Base-by-base conservation (phyloP, 1,284 basidiomycete species). In the Puccinia novopanici region DNA sequence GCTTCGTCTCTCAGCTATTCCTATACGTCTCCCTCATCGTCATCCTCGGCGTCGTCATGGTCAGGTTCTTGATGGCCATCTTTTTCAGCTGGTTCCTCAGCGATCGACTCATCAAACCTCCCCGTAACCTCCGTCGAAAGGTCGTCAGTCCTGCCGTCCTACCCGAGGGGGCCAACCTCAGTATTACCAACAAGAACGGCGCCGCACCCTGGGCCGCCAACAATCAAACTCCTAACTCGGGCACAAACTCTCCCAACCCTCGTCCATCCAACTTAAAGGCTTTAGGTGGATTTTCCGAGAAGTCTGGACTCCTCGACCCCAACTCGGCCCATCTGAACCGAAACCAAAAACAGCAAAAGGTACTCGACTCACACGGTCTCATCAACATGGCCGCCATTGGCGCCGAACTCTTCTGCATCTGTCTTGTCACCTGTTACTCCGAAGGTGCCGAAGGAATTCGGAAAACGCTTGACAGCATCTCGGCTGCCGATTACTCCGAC, bases 21-120 rank as follows among this genome's bases (percentile, higher is more conserved):
- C 91, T 99, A 75, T 99, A 98, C 86, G 88, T 91, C 42, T 95
- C 95, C 78, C 89, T 99, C 73, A 90, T 94, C 84, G 91, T 98
- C 87, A 95, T 99, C 84, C 90, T 99, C 81, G 90, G 89, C 55
- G 91, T 99, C 82, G 93, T 99, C 63, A 86, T 98, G 81, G 90
- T 93, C 52, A 93, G 96, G 63, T 99, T 99, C 87, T 87, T 90
- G 84, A 98, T 99, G 96, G 97, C 97, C 2, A 93, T 94, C 85
- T 87, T 95, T 82, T 99, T 98, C 89, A 94, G 90, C 84, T 99
- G 95, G 95, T 96, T 95, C 88, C 87, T 99, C 81, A 94, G 93
- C 9, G 89, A 89, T 24, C 89, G 89, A 78, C 89, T 95, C 68
- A 92, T 93, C 50, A 90, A 90, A 17, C 90, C 92, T 42, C 92